phyloP scores from a whole-genome alignment of 768 basidiomycete species.

The Naganishia randhawae region DNA sequence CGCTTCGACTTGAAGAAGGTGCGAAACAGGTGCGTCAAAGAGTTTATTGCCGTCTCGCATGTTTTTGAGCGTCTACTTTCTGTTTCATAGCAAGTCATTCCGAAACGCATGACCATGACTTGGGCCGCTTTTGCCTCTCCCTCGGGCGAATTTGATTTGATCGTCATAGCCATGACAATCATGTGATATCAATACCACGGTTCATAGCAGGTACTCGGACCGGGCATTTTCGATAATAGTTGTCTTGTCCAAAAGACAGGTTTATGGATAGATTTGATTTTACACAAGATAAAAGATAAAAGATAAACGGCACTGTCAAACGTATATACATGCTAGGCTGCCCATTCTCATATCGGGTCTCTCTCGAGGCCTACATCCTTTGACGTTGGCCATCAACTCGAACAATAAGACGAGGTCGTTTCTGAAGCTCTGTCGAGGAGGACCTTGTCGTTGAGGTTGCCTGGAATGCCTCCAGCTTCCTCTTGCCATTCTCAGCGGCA shows the following conservation, averaged over 20 bases:
- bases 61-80: conserved; percentile 25
- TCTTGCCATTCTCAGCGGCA: not conserved
- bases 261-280: too few relatives aligned
- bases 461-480: not conserved
- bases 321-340: too few relatives aligned
- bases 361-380: not conserved
- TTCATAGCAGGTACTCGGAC: too few relatives aligned
- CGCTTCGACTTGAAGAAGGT: conserved; percentile 90
- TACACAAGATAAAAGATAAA: too few relatives aligned
- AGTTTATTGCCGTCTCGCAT: not conserved
- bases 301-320: too few relatives aligned
- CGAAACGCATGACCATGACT: conserved; percentile 74
- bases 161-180: too few relatives aligned
- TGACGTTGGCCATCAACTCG: not conserved
- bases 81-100: conserved; percentile 56
- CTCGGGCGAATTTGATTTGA: conserved; percentile 70
- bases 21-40: conserved; percentile 61
- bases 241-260: too few relatives aligned
- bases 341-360: too few relatives aligned
- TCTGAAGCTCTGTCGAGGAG: not conserved
- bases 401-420: not conserved
- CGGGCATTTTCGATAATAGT: too few relatives aligned
- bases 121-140: conserved; percentile 80
- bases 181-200: too few relatives aligned
- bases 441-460: not conserved